phyloP scores from a whole-genome alignment of 139 green algal species.

The Chlorella ohadii region DNA sequence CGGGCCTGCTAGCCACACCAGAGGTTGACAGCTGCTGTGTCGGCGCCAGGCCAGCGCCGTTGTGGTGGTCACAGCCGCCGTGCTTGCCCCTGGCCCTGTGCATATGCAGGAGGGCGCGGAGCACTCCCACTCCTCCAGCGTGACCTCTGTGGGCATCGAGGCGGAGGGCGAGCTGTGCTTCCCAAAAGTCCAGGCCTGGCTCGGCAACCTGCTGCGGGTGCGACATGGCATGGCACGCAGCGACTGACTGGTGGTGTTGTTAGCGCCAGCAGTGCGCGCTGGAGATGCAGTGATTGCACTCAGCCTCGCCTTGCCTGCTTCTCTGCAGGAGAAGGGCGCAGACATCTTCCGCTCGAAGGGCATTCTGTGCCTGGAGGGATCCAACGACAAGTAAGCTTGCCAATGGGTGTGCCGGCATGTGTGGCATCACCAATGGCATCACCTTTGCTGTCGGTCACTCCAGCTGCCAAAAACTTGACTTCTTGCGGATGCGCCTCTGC shows the following conservation, averaged over 20 bases:
- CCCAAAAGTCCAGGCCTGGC: conserved; percentile 74
- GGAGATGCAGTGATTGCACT: too few relatives aligned
- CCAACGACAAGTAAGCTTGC: conserved; percentile 68
- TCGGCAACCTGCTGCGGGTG: conserved; percentile 61
- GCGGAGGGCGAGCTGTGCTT: conserved; percentile 63
- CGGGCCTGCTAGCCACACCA: too few relatives aligned
- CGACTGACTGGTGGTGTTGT: too few relatives aligned
- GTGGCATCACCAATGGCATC: too few relatives aligned
- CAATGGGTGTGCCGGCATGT: neutral
- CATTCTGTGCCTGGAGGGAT: conserved; percentile 75
- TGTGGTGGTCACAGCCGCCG: too few relatives aligned
- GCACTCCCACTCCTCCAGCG: conserved; percentile 76
- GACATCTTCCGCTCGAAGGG: conserved; percentile 87
- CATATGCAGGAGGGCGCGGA: conserved; percentile 27
- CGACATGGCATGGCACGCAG: neutral
- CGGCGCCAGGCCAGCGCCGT: too few relatives aligned
- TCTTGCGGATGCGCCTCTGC: too few relatives aligned
- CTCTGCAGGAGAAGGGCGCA: conserved; percentile 62
- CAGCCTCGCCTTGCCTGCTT: neutral
- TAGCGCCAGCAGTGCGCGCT: too few relatives aligned
- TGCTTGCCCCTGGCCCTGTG: too few relatives aligned
- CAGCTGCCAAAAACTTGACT: too few relatives aligned
- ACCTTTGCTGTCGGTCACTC: too few relatives aligned
- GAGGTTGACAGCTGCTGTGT: too few relatives aligned
- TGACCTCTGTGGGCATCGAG: conserved; percentile 71